These are phyloP conservation scores for Sistotremastrum suecicum DNA, from an alignment of 768 basidiomycete species.

Conservation along the genomic window DNA sequence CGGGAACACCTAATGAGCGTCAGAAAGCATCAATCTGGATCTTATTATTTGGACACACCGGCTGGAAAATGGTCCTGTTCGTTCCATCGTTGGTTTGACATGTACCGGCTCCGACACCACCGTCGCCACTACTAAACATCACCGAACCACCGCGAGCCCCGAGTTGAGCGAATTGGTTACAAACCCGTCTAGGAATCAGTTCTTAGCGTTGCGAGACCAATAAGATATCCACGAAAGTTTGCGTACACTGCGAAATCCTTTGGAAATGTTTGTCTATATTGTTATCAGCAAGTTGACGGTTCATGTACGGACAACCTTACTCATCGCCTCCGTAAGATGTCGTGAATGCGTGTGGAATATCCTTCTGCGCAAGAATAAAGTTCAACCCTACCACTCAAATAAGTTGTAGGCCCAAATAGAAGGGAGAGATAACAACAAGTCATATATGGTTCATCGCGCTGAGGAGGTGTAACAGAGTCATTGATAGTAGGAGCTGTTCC, in stretches of 20 bases:
- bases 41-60: neutral
- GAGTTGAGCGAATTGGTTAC: slow-evolving; percentile 10
- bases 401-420: neutral
- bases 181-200: slow-evolving; percentile 3
- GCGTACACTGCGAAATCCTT: slow-evolving; percentile 7
- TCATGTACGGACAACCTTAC: neutral
- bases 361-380: slow-evolving; percentile 6
- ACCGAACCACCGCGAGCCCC: slow-evolving; percentile 9
- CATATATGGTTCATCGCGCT: slow-evolving; percentile 13
- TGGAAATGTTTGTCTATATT: slow-evolving; percentile 5
- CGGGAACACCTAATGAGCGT: slow-evolving; percentile 4
- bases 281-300: neutral
- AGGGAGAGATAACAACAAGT: slow-evolving; percentile 9
- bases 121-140: slow-evolving; percentile 11
- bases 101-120: slow-evolving; percentile 4
- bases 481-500: slow-evolving; percentile 12
- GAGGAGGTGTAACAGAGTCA: slow-evolving; percentile 13
- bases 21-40: neutral
- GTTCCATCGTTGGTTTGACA: slow-evolving; percentile 10
- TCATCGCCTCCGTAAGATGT: slow-evolving; percentile 6
- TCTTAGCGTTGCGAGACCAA: neutral
- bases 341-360: slow-evolving; percentile 8
- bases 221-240: neutral
- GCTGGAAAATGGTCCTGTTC: slow-evolving; percentile 3
- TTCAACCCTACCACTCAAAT: slow-evolving; percentile 3